Evolutionary conservation across 768 basidiomycete genomes (phyloP).

Genomic region (Termitomyces bulborhizus): DNA sequence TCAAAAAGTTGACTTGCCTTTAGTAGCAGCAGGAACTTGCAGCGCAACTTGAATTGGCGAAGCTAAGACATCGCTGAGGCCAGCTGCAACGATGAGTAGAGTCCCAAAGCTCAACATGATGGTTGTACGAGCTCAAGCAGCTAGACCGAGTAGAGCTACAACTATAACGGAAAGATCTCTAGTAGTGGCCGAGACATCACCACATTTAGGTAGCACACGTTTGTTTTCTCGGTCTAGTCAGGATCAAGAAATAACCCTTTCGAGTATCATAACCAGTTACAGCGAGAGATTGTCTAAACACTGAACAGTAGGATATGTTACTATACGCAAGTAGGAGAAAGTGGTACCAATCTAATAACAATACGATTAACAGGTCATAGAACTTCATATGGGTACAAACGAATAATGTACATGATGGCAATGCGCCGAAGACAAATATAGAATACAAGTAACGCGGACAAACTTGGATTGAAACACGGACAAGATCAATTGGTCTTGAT

Average conservation of each 20-base stretch:
- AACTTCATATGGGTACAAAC: slow-evolving; percentile 12
- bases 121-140: background rate
- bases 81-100: slow-evolving; percentile 20
- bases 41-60: slow-evolving; percentile 37
- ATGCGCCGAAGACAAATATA: slow-evolving; percentile 8
- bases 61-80: slow-evolving; percentile 20
- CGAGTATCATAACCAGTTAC: background rate
- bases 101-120: slow-evolving; percentile 8
- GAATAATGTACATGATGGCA: slow-evolving; percentile 13
- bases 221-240: slow-evolving; percentile 11
- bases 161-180: background rate
- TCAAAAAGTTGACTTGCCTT: slow-evolving; percentile 20
- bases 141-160: background rate
- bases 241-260: background rate
- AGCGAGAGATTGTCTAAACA: background rate
- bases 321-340: background rate
- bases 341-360: background rate
- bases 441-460: slow-evolving; percentile 11
- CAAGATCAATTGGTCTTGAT: slow-evolving; percentile 35
- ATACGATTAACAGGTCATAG: slow-evolving; percentile 8
- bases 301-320: background rate
- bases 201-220: slow-evolving; percentile 25
- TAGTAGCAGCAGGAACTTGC: slow-evolving; percentile 18
- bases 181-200: slow-evolving; percentile 2
- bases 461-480: slow-evolving; percentile 5